Percentiles rank a stretch among this genome's conserved stretches.
Evolutionary conservation across 2,329 filamentous ascomycete genomes (phyloP).

Genomic region (Paecilomyces formosus): DNA sequence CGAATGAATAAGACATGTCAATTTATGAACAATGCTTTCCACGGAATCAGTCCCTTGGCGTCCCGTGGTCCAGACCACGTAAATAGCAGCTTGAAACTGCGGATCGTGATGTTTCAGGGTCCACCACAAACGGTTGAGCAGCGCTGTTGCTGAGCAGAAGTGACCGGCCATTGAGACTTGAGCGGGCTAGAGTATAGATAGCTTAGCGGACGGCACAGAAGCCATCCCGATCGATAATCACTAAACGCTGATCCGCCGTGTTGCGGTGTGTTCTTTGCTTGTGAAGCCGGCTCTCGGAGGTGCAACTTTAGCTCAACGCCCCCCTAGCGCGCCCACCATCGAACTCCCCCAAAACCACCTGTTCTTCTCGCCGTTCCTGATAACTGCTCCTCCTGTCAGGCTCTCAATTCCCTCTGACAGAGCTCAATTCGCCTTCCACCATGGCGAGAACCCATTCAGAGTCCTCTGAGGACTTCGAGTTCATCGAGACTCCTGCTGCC

Average conservation of each 20-base stretch:
- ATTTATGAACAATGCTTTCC: background rate
- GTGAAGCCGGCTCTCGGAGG: slow-evolving; percentile 1
- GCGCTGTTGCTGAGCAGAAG: background rate
- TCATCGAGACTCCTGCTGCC: slow-evolving; percentile 54
- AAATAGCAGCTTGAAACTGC: slow-evolving; percentile 1
- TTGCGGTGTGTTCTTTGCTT: background rate
- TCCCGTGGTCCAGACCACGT: background rate
- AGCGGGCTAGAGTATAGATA: background rate
- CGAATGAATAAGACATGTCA: background rate
- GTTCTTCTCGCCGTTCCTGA: slow-evolving; percentile 6
- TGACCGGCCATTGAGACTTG: background rate
- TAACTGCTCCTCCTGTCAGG: slow-evolving; percentile 13
- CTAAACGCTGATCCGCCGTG: background rate
- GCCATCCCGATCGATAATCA: background rate
- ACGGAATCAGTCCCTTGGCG: background rate
- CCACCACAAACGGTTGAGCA: background rate
- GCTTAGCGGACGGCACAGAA: background rate
- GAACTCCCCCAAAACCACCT: slow-evolving; percentile 1
- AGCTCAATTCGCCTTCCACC: slow-evolving; percentile 19
- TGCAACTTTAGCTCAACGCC: background rate
- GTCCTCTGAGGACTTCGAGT: slow-evolving; percentile 43
- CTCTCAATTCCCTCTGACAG: slow-evolving; percentile 13
- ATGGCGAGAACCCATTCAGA: slow-evolving; percentile 38
- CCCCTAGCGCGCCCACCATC: slow-evolving; percentile 1
- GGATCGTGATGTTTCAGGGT: slow-evolving; percentile 19